Base-by-base conservation (phyloP, 2,329 filamentous ascomycete species). In the Bretziella fagacearum region DNA sequence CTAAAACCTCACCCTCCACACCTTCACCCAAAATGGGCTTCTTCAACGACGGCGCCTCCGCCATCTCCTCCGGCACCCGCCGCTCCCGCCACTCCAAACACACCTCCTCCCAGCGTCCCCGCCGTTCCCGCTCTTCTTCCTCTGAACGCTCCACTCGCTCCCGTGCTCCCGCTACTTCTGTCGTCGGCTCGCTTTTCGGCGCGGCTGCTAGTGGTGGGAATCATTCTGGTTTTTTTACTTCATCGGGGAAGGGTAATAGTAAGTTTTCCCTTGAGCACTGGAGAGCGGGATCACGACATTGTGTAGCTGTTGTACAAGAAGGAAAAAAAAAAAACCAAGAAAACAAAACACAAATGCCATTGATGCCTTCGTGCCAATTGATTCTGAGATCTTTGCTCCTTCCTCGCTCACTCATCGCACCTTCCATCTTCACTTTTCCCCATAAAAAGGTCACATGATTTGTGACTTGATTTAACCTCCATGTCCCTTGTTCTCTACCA, bases 171-270 rank as follows among this genome's bases (percentile, higher is more conserved):
- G 41, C 47, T n/a, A 36, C 11, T n/a, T 44, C 41, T 11, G 17
- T 49, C 6, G 57, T 56, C 44, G 64, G 60, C 46, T 60, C 60
- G 22, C 52, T 61, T 41, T 59, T 63, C 49, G 62, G 66, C 36
- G 55, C 68, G 39, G 65, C 65, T 47, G 66, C 66, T 51, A 56
- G 56, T 48, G 65, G 62, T 52, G 56, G 56, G 49, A 65, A 62
- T 52, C 62, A 65, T 36, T 63, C 63, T 44, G 65, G 62, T 53
- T 64, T 72, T 57, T 71, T 72, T 52, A 63, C 63, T 18, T 57
- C 58, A 41, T 62, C 65, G 67, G 58, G 25, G 59, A 58, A 15
- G 36, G 44, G 30, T 27, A 30, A 37, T 15, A 30, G 43, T 44
- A 36, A 48, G 39, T 49, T 4, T 46, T 41, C 26, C 2, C n/a